Conservation (phyloP, 208 protist genomes). For the Acanthamoeba culbertsoni region DNA sequence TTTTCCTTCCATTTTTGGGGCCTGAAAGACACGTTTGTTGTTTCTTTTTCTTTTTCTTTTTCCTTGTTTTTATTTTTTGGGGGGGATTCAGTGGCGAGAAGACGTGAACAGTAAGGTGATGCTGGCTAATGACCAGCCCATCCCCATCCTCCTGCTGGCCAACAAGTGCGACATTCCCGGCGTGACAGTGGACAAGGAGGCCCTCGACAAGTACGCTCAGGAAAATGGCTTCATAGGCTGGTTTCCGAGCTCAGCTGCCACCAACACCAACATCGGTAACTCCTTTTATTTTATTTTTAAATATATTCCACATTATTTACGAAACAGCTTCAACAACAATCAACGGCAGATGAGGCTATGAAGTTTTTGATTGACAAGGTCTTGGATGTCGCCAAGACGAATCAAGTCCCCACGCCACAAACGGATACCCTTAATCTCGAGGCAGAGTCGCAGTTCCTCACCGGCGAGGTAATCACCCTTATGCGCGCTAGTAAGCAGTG, state of each 20-base stretch:
- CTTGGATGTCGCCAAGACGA: constrained; percentile 43
- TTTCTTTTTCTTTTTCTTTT: neutral
- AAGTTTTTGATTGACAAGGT: constrained; percentile 50
- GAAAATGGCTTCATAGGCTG: constrained; percentile 48
- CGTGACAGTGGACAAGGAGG: neutral
- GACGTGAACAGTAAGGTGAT: constrained; percentile 78
- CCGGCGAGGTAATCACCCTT: neutral
- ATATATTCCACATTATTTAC: neutral
- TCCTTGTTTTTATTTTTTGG: neutral
- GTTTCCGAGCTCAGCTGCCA: constrained; percentile 11
- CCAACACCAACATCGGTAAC: constrained; percentile 57
- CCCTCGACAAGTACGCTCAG: neutral
- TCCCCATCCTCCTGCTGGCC: constrained; percentile 76
- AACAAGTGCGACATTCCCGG: constrained; percentile 73
- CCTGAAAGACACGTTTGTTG: too few relatives aligned
- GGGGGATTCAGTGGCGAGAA: constrained; percentile 71
- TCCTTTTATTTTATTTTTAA: neutral
- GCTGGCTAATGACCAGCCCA: constrained; percentile 75
- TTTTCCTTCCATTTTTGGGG: neutral
- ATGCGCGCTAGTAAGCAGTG: neutral
- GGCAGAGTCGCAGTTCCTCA: neutral
- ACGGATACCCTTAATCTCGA: neutral
- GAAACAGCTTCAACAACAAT: neutral
- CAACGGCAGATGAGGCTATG: constrained; percentile 60
- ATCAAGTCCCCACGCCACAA: neutral